phyloP scores from a whole-genome alignment of 441 rosid genomes.

The Erodium chrysanthum region DNA sequence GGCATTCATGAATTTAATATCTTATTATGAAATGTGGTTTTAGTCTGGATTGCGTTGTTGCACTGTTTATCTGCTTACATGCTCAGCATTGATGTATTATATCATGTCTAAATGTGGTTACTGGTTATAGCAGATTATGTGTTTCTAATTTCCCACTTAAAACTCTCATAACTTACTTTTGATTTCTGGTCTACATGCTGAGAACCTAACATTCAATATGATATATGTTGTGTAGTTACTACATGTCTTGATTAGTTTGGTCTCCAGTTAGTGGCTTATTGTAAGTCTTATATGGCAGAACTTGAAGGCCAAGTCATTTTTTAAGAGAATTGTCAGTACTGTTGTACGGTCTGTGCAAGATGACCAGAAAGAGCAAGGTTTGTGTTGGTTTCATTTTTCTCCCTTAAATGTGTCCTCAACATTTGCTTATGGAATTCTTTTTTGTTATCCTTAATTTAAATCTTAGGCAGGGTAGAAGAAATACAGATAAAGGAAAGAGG shows the following conservation, averaged over 20 bases:
- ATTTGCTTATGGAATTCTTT: not conserved
- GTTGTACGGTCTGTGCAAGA: conserved; percentile 94
- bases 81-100: not conserved
- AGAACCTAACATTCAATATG: conserved; percentile 5
- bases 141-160: no score
- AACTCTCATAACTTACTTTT: no score
- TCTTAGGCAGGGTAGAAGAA: not conserved
- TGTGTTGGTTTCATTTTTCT: conserved; percentile 14
- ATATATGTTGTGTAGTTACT: conserved; percentile 7
- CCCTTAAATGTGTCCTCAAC: not conserved
- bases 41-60: not conserved
- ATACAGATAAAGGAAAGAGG: not conserved
- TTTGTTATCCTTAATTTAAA: conserved; percentile 7
- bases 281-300: conserved; percentile 40
- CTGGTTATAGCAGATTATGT: not conserved
- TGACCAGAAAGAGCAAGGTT: conserved; percentile 98
- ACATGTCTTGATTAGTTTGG: conserved; percentile 1
- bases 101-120: not conserved
- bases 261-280: conserved; percentile 19
- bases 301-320: conserved; percentile 63
- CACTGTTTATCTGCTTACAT: not conserved
- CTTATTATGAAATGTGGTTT: not conserved
- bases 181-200: not conserved
- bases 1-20: not conserved
- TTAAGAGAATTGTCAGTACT: conserved; percentile 81